Percentiles rank a stretch among this genome's conserved stretches.
phyloP scores from a whole-genome alignment of 2,329 filamentous ascomycete species.

The Metarhizium humberi region DNA sequence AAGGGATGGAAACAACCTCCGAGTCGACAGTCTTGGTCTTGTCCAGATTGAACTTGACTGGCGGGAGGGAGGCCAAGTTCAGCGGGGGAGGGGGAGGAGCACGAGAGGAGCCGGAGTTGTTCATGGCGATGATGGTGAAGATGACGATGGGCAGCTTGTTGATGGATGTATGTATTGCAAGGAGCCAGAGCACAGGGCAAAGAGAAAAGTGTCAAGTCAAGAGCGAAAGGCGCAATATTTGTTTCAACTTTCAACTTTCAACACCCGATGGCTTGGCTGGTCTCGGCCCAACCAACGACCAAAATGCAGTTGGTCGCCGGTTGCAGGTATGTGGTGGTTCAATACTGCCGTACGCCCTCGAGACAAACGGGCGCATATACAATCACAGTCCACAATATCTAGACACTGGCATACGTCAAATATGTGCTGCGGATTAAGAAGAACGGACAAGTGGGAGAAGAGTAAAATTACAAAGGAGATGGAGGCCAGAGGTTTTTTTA shows the following conservation, averaged over 20 bases:
- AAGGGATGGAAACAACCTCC: slow-evolving; percentile 9
- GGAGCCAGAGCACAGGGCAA: not conserved
- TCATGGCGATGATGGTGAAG: not conserved
- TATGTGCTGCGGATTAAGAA: too few species aligned
- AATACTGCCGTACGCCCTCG: too few species aligned
- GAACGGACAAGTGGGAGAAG: too few species aligned
- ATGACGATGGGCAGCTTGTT: not conserved
- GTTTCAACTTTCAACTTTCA: too few species aligned
- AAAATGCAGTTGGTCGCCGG: not conserved
- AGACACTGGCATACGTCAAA: too few species aligned
- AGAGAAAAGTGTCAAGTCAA: not conserved
- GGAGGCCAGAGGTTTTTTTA: too few species aligned
- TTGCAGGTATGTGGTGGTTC: not conserved
- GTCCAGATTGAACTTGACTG: slow-evolving; percentile 11
- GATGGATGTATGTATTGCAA: not conserved
- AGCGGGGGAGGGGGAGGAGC: slow-evolving; percentile 8
- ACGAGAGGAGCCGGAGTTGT: slow-evolving; percentile 1
- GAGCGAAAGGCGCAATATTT: not conserved
- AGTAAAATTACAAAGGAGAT: too few species aligned
- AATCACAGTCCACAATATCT: too few species aligned
- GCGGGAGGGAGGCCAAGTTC: slow-evolving; percentile 6
- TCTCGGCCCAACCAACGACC: not conserved
- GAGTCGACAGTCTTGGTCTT: slow-evolving; percentile 14
- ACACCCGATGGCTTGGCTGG: not conserved
- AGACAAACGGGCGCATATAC: too few species aligned